Base-by-base conservation (phyloP, 1,139 yeast species). In the Scheffersomyces insectosa region DNA sequence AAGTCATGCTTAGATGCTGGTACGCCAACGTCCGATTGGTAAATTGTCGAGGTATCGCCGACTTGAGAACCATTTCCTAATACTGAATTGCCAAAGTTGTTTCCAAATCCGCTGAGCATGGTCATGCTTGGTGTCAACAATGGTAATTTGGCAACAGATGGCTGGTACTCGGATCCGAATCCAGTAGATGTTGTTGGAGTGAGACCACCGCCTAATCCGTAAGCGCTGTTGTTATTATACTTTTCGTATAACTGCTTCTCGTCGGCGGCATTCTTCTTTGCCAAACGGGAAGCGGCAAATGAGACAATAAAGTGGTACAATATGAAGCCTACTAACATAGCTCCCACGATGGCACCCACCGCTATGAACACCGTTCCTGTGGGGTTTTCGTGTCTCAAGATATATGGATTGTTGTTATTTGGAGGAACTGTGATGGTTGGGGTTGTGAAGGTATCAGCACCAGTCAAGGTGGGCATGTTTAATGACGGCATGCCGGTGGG, bases 331-430 rank as follows among this genome's bases (percentile, higher is more conserved):
- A 78, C 54, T 25, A 75, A 65, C 12, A 82, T 65, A 23, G 78
- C 80, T 1, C 85, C 88, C 3, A 84, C 80, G 36, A 83, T 72
- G 10, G 84, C 72, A 0, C 95, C 96, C 27, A 86, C 85, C 0
- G 88, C 87, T 47, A 88, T 87, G 63, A 87, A 88, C 3, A 88
- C 90, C 0, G 93, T 84, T 1, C 96, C 95, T 41, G 78, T 72
- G 1, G 89, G 87, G 41, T 74, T 70, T 29, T 57, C 61, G 10
- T 79, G 68, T 40, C 72, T 64, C 49, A 75, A 63, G 31, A 88
- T 72, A 56, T 75, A 83, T 9, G 96, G 96, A 62, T 87, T 87
- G 39, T 68, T 60, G 36, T 60, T 56, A 32, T 72, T 72, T 25
- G 82, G 66, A 0, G 95, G 95, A 4, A 87, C 85, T 1, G 79